These are phyloP conservation scores for Hamamelis virginiana DNA, from an alignment of 164 flowering plant genomes.

Conservation along the genomic window DNA sequence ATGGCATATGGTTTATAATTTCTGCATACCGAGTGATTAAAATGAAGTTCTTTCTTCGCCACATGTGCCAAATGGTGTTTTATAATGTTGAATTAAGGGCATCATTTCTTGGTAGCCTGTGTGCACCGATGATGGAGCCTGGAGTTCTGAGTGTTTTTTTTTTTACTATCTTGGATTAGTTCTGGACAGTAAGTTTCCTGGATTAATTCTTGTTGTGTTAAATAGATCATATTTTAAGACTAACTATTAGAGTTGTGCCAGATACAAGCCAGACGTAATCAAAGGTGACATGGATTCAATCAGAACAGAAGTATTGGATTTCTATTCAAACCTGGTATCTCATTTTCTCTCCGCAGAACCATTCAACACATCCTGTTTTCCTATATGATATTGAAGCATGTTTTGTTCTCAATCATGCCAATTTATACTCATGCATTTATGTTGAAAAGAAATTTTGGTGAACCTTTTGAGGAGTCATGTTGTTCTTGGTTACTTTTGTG, in stretches of 20 bases:
- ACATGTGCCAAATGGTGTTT: too few relatives aligned
- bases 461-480: not conserved
- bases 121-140: too few relatives aligned
- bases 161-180: slow-evolving; percentile 2
- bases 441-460: not conserved
- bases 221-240: not conserved
- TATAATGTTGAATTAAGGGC: too few relatives aligned
- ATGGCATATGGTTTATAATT: too few relatives aligned
- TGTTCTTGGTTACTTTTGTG: not conserved
- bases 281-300: slow-evolving; percentile 97
- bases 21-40: too few relatives aligned
- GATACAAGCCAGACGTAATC: slow-evolving; percentile 87
- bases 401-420: too few relatives aligned
- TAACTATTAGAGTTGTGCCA: slow-evolving; percentile 20
- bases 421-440: not conserved
- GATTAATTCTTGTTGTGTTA: not conserved
- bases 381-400: too few relatives aligned
- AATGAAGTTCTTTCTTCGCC: too few relatives aligned
- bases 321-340: slow-evolving; percentile 60
- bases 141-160: not conserved
- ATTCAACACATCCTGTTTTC: not conserved
- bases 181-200: not conserved
- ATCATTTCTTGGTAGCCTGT: too few relatives aligned
- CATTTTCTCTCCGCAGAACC: not conserved
- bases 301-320: slow-evolving; percentile 70